These are phyloP conservation scores for Sphaerulina musiva DNA, from an alignment of 2,329 filamentous ascomycete species.

Conservation along the genomic window DNA sequence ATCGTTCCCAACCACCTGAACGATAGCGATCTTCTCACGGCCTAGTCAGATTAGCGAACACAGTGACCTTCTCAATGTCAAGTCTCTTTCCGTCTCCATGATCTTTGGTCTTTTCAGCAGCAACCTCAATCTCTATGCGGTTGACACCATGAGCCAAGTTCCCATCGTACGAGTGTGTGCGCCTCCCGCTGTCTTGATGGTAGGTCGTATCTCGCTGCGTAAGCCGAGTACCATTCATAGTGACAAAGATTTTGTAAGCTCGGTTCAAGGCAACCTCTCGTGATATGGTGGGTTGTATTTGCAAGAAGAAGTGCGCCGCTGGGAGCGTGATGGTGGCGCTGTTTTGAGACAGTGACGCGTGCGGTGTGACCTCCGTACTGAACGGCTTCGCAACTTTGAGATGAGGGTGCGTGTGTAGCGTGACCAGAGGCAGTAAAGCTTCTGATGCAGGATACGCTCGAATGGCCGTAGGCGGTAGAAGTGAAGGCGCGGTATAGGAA, in stretches of 20 bases:
- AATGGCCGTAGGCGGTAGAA: conserved; percentile 33
- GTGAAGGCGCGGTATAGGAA: conserved; percentile 30
- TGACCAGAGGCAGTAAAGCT: conserved; percentile 61
- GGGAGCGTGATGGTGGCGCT: conserved; percentile 67
- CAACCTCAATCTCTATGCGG: conserved; percentile 68
- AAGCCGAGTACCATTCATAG: conserved; percentile 58
- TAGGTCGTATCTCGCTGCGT: conserved; percentile 46
- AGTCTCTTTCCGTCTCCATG: conserved; percentile 36
- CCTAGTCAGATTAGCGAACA: conserved; percentile 64
- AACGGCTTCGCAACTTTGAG: conserved; percentile 52
- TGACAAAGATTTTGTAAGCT: conserved; percentile 70
- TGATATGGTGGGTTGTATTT: conserved; percentile 62
- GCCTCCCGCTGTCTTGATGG: conserved; percentile 29
- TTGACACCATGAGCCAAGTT: conserved; percentile 67
- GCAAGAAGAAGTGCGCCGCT: conserved; percentile 60
- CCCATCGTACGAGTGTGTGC: conserved; percentile 68
- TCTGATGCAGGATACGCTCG: conserved; percentile 41
- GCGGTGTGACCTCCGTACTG: conserved; percentile 58
- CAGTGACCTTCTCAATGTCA: conserved; percentile 71
- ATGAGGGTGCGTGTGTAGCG: conserved; percentile 61
- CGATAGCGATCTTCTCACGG: background rate
- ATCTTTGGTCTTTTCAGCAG: conserved; percentile 49
- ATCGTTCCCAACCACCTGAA: background rate
- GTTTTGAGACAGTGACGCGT: conserved; percentile 60
- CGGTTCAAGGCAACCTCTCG: conserved; percentile 53